Percentiles rank a stretch among this genome's conserved stretches.
phyloP scores from a whole-genome alignment of 139 green algal genomes.

The Chlorella sp. region DNA sequence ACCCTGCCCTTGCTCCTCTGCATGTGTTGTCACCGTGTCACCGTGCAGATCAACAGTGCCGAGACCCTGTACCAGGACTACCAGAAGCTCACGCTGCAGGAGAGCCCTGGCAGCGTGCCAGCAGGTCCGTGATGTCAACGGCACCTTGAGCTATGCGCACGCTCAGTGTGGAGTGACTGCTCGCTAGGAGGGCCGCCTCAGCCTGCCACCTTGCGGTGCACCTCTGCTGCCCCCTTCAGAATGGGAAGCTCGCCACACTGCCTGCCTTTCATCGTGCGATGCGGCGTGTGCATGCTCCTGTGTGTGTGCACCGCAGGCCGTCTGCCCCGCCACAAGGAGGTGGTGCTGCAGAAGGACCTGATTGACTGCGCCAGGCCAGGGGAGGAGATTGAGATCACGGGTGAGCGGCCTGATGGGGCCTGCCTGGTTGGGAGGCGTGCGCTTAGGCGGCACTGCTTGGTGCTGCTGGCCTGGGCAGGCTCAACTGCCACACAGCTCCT shows the following conservation, averaged over 20 bases:
- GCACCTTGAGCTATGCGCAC: too few species aligned
- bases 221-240: too few species aligned
- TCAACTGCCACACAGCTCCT: too few species aligned
- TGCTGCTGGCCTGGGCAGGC: background rate
- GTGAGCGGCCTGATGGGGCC: conserved; percentile 22
- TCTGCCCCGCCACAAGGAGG: conserved; percentile 93
- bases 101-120: conserved; percentile 86
- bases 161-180: too few species aligned
- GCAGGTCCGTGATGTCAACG: background rate
- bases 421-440: background rate
- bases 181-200: too few species aligned
- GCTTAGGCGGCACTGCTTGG: background rate
- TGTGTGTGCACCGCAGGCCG: too few species aligned
- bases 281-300: too few species aligned
- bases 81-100: conserved; percentile 98
- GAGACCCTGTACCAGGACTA: conserved; percentile 98
- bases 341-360: conserved; percentile 94
- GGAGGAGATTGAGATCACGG: conserved; percentile 92
- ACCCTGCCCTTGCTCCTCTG: too few species aligned
- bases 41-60: conserved; percentile 71
- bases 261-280: too few species aligned
- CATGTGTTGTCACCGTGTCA: too few species aligned
- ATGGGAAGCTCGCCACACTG: too few species aligned
- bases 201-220: too few species aligned
- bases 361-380: conserved; percentile 91